Conservation (phyloP, 2,329 filamentous ascomycete species). For the Aspergillus uvarum region DNA sequence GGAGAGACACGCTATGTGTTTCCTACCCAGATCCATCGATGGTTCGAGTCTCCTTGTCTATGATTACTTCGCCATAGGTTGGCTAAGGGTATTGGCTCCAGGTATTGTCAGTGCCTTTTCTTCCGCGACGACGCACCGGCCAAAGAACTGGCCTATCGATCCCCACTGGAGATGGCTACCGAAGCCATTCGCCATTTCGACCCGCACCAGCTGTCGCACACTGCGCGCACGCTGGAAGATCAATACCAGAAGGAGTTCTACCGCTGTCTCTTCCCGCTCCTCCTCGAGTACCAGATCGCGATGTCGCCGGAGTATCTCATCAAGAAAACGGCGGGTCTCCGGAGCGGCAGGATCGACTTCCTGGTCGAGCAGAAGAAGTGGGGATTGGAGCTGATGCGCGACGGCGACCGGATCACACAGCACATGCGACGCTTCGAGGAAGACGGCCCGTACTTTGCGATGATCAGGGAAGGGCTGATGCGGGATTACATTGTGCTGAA, state of each 20-base stretch:
- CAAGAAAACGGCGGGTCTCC: constrained; percentile 5
- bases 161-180: constrained; percentile 12
- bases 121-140: too few species aligned
- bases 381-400: constrained; percentile 17
- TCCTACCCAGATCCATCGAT: constrained; percentile 12
- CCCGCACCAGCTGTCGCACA: constrained; percentile 13
- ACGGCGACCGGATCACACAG: constrained; percentile 11
- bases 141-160: neutral
- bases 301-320: constrained; percentile 18
- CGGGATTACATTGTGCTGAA: constrained; percentile 15
- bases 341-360: constrained; percentile 16
- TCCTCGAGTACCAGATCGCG: too few species aligned
- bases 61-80: too few species aligned
- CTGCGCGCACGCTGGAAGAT: constrained; percentile 12
- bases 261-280: constrained; percentile 4
- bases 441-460: constrained; percentile 11
- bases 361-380: constrained; percentile 14
- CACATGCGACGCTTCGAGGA: constrained; percentile 11
- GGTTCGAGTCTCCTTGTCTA: constrained; percentile 1
- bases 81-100: too few species aligned
- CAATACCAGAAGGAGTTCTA: constrained; percentile 20
- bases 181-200: constrained; percentile 12
- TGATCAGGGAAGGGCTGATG: constrained; percentile 10
- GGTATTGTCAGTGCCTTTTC: too few species aligned
- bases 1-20: constrained; percentile 10